Percentiles rank a stretch among this genome's conserved stretches.
phyloP scores from a whole-genome alignment of 2,329 filamentous ascomycete species.

The Fusarium nelsonii region DNA sequence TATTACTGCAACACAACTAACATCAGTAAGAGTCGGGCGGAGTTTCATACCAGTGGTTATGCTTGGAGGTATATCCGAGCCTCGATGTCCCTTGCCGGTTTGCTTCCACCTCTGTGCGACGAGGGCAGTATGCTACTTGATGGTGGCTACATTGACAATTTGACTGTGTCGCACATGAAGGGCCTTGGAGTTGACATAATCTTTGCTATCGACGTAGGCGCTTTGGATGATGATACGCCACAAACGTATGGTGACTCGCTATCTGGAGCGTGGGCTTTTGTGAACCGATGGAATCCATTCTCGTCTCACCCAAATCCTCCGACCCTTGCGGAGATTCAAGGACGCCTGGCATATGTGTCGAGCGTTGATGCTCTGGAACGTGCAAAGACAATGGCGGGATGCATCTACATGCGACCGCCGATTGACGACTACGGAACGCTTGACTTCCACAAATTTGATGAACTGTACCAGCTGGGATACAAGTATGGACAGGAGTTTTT shows the following conservation, averaged over 20 bases:
- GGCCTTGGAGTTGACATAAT: slow-evolving; percentile 91
- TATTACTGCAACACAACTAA: slow-evolving; percentile 99
- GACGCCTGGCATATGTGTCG: slow-evolving; percentile 91
- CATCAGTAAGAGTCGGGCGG: slow-evolving; percentile 91
- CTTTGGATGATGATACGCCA: slow-evolving; percentile 90
- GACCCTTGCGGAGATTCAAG: slow-evolving; percentile 95
- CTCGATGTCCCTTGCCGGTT: slow-evolving; percentile 94
- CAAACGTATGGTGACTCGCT: slow-evolving; percentile 94
- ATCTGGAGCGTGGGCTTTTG: slow-evolving; percentile 92
- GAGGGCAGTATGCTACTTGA: slow-evolving; percentile 97
- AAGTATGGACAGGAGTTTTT: slow-evolving; percentile 86
- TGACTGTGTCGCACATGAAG: slow-evolving; percentile 98
- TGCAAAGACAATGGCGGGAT: slow-evolving; percentile 90
- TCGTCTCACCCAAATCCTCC: slow-evolving; percentile 90
- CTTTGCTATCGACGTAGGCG: slow-evolving; percentile 94
- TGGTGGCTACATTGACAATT: slow-evolving; percentile 95
- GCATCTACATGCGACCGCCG: slow-evolving; percentile 95
- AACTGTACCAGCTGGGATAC: slow-evolving; percentile 93
- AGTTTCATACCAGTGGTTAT: slow-evolving; percentile 96
- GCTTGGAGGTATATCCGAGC: slow-evolving; percentile 97
- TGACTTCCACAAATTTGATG: slow-evolving; percentile 97
- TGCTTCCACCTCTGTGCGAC: slow-evolving; percentile 94
- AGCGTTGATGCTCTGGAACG: slow-evolving; percentile 94
- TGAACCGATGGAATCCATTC: slow-evolving; percentile 98
- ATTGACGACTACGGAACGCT: slow-evolving; percentile 94